Base-by-base conservation (phyloP, 352 stramenopile genomes). In the Pythium plurisporium region DNA sequence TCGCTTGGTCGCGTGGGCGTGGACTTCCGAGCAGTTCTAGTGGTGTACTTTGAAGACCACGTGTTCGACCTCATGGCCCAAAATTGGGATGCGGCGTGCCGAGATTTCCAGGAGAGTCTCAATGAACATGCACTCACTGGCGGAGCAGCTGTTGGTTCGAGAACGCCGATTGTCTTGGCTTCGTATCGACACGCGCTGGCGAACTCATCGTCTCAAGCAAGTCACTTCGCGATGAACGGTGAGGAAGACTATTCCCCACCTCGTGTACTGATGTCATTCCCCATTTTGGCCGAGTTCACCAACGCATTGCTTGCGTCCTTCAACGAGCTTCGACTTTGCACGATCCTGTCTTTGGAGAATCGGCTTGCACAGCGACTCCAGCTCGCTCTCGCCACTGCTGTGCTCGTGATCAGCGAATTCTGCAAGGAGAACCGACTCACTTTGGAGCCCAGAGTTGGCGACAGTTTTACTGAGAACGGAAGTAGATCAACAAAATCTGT, bases 31-130 rank as follows among this genome's bases (percentile, higher is more conserved):
- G 81, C 81, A 26, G 74, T 93, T 10, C 58, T 95, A 8, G 73
- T 91, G 19, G 82, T 95, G 51, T 80, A 78, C 53, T 95, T 95
- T 57, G 82, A 95, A 56, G 69, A 89, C 43, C 82, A 95, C 68
- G 65, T 93, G 11, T 55, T 91, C 12, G 69, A 79, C 20, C 54
- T 87, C 31, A 76, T 95, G 74, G 71, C 72, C 5, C 57, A 80
- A 41, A 70, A 68, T 14, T 93, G 83, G 82, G 68, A 68, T 19
- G 52, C 59, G 3, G 79, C 81, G 20, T 82, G 71, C 25, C 70
- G 60, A 5, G 82, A 89, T 11, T 92, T 95, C 20, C 64, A 84
- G 22, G 79, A 85, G 22, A 78, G 58, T 37, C 55, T 95, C 11
- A 67, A 49, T 6, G 54, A 60, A 0, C 84, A 90, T 38, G 57